Base-by-base conservation (phyloP, 176 grass and related monocot species). In the Bolboschoenus planiculmis region DNA sequence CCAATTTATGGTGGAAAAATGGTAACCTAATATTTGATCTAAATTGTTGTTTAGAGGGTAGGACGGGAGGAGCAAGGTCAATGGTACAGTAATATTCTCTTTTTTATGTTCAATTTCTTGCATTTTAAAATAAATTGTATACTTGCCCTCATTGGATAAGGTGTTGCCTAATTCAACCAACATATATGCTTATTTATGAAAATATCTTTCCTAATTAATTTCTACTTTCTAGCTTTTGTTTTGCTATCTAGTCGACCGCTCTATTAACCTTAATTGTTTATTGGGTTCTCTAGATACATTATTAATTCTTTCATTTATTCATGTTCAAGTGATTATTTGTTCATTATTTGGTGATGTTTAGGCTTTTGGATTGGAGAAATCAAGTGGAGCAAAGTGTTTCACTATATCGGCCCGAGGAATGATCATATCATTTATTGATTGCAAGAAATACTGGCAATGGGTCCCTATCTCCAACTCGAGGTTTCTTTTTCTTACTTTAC, bases 351-450 rank as follows among this genome's bases (percentile, higher is more conserved):
- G 50, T 53, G 50, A 53, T 53, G 50, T 53, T 53, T 40, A 76
- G 78, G 82, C 78, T 53, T 78, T 87, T 37, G 55, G 54, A 61
- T 78, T 87, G 57, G 70, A 87, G 8, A 83, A 62, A 78, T 87
- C 57, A 18, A 87, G 11, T 10, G 86, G 86, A 0, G 70, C 42
- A 2, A 87, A 87, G 35, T 78, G 80, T 56, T 83, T 65, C 82
- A 88, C 47, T 61, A 40, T 84, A 34, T 61, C 86, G 3, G 82
- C 82, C 24, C 57, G 57, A 29, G 57, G 23, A 60, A 60, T 60
- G 57, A 23, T 10, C 57, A 60, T 60, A 29, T 60, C 57, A 29
- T 60, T 29, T 60, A 60, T 60, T 60, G 57, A 60, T 24, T 11
- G 57, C n/a, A 26, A 60, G 7, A 11, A 11, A 7, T 26, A 27